Conservation (phyloP, 2,329 filamentous ascomycete genomes). For the Paraconiothyrium brasiliense region DNA sequence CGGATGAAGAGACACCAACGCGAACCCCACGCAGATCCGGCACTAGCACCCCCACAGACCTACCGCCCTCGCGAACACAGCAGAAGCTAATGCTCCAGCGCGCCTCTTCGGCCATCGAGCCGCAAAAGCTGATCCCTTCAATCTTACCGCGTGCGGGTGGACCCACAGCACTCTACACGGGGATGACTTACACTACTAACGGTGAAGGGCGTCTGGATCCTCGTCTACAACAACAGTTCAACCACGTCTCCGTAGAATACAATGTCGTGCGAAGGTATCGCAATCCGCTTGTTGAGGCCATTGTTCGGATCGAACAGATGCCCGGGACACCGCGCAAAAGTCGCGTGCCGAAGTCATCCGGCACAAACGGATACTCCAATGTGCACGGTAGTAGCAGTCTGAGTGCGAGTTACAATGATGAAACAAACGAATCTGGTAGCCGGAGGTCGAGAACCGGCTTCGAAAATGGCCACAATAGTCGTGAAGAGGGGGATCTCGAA, state of each 20-base stretch:
- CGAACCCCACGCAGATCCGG: slow-evolving; percentile 45
- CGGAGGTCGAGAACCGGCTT: slow-evolving; percentile 44
- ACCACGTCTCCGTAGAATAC: slow-evolving; percentile 77
- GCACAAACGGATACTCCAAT: slow-evolving; percentile 36
- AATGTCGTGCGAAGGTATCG: slow-evolving; percentile 77
- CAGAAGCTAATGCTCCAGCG: slow-evolving; percentile 80
- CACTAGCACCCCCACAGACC: slow-evolving; percentile 52
- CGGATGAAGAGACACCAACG: slow-evolving; percentile 38
- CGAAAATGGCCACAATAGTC: slow-evolving; percentile 33
- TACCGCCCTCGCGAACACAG: slow-evolving; percentile 70
- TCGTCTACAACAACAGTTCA: slow-evolving; percentile 70
- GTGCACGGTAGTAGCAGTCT: slow-evolving; percentile 39
- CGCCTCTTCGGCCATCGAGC: slow-evolving; percentile 76
- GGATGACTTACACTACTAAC: slow-evolving; percentile 47
- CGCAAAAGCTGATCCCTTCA: slow-evolving; percentile 58
- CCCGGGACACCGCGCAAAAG: slow-evolving; percentile 54
- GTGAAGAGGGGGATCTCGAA: slow-evolving; percentile 35
- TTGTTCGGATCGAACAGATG: slow-evolving; percentile 64
- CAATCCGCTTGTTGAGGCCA: slow-evolving; percentile 72
- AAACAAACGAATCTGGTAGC: slow-evolving; percentile 37
- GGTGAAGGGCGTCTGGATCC: slow-evolving; percentile 63
- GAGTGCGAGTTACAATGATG: slow-evolving; percentile 45
- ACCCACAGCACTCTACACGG: slow-evolving; percentile 43
- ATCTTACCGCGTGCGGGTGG: slow-evolving; percentile 49
- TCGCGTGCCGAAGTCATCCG: slow-evolving; percentile 29